Evolutionary conservation across 371 early-diverging fungal genomes (phyloP).

Genomic region (Rhizopus sp.): DNA sequence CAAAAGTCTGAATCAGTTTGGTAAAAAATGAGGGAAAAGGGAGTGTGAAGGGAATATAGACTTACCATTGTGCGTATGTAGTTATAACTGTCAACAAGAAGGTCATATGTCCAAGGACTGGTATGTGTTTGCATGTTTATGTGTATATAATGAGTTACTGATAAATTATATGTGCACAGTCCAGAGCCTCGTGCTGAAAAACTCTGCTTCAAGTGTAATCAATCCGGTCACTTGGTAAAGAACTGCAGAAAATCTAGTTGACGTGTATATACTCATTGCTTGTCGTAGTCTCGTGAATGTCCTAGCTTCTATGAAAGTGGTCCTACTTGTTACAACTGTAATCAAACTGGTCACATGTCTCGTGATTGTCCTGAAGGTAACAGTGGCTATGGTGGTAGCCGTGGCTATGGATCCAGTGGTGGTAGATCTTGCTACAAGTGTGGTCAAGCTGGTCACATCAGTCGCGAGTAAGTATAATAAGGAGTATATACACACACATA

Average conservation of each 20-base stretch:
- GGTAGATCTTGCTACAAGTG: conserved; percentile 57
- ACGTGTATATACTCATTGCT: conserved; percentile 1
- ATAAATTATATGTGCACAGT: conserved; percentile 28
- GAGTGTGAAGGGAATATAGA: not conserved
- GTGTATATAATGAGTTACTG: not conserved
- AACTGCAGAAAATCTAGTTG: not conserved
- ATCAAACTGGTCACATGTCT: conserved; percentile 62
- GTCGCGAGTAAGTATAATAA: conserved; percentile 35
- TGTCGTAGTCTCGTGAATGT: conserved; percentile 56
- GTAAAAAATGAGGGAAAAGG: conserved; percentile 36
- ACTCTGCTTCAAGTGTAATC: conserved; percentile 61
- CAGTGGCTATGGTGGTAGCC: conserved; percentile 17
- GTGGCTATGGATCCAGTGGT: not conserved
- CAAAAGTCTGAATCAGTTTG: conserved; percentile 56
- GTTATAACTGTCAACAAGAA: conserved; percentile 63
- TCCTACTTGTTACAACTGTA: conserved; percentile 61
- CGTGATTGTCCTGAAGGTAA: conserved; percentile 59
- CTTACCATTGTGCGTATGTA: conserved; percentile 17
- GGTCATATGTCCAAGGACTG: conserved; percentile 64
- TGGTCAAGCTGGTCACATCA: conserved; percentile 55
- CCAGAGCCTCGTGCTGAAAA: conserved; percentile 61
- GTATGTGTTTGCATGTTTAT: conserved; percentile 23
- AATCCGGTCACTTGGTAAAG: conserved; percentile 56
- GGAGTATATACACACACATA: not conserved
- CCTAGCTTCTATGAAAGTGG: conserved; percentile 46